Conservation (phyloP, 2,329 filamentous ascomycete genomes). For the Xylariomycetidae sp. region DNA sequence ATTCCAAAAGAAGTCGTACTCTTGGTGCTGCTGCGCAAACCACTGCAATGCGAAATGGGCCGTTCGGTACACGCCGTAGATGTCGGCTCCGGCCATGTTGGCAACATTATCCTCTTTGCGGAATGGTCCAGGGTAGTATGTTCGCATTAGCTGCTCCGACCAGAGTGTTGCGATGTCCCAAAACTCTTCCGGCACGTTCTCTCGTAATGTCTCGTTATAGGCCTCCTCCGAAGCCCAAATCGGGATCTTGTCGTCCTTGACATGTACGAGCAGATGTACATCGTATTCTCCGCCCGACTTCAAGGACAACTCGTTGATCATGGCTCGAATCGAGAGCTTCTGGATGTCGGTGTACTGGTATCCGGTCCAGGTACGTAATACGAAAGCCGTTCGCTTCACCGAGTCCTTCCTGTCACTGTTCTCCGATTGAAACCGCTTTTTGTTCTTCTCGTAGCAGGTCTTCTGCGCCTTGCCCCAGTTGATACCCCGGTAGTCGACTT, state of each 20-base stretch:
- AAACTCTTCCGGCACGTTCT: constrained; percentile 57
- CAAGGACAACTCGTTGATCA: constrained; percentile 59
- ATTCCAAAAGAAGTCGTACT: constrained; percentile 44
- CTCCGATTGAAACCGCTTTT: constrained; percentile 37
- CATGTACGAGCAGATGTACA: constrained; percentile 44
- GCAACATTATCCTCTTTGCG: constrained; percentile 46
- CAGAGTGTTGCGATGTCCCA: constrained; percentile 61
- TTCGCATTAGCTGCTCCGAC: constrained; percentile 61
- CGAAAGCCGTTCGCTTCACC: constrained; percentile 47
- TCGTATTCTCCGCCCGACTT: constrained; percentile 61
- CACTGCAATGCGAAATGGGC: constrained; percentile 39
- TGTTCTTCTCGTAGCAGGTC: constrained; percentile 40
- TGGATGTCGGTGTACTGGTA: constrained; percentile 60
- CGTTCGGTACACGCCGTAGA: constrained; percentile 48
- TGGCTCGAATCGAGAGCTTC: constrained; percentile 57
- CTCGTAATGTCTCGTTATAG: constrained; percentile 47
- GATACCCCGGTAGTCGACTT: constrained; percentile 29
- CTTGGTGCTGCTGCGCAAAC: constrained; percentile 37
- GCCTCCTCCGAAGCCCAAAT: constrained; percentile 24
- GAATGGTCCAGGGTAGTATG: constrained; percentile 55
- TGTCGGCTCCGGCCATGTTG: constrained; percentile 33
- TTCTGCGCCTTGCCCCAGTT: constrained; percentile 29
- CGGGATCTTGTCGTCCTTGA: constrained; percentile 38
- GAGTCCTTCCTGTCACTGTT: constrained; percentile 12
- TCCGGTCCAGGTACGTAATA: constrained; percentile 62